phyloP scores from a whole-genome alignment of 1,284 basidiomycete species.

The Albatrellus sp. region DNA sequence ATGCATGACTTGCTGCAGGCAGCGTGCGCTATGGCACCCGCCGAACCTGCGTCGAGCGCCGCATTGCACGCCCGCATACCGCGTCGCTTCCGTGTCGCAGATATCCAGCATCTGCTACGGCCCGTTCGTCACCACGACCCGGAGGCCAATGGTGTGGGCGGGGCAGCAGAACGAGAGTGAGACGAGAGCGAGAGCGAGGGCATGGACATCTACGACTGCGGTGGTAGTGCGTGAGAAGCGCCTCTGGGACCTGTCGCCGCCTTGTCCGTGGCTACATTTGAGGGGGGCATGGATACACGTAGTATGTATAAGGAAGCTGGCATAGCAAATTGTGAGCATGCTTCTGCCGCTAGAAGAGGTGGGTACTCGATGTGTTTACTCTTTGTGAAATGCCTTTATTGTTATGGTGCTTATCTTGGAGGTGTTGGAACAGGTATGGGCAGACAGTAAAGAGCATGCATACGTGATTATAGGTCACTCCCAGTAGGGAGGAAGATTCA shows the following conservation, averaged over 20 bases:
- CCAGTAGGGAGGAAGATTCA: no score
- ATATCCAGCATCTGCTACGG: conserved; percentile 49
- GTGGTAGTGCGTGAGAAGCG: conserved; percentile 52
- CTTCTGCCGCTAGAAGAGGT: conserved; percentile 35
- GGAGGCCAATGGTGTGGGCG: no score
- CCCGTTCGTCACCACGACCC: conserved; percentile 49
- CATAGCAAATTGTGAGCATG: conserved; percentile 39
- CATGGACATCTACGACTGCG: conserved; percentile 13
- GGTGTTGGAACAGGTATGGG: no score
- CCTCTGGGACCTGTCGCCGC: conserved; percentile 55
- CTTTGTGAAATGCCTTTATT: no score
- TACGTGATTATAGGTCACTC: no score
- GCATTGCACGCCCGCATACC: conserved; percentile 26
- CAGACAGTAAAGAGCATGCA: no score
- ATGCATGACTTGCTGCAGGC: conserved; percentile 50
- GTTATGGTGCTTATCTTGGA: conserved; percentile 50
- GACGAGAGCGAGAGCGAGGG: neutral
- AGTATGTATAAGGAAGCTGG: conserved; percentile 38
- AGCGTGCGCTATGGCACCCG: conserved; percentile 35
- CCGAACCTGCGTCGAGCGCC: conserved; percentile 16
- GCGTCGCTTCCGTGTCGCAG: conserved; percentile 38
- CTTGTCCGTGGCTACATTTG: conserved; percentile 61
- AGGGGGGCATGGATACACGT: conserved; percentile 42
- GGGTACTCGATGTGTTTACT: no score
- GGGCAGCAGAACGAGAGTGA: neutral